These are phyloP conservation scores for Chlorella sp. DNA, from an alignment of 139 green algal species.

Conservation along the genomic window DNA sequence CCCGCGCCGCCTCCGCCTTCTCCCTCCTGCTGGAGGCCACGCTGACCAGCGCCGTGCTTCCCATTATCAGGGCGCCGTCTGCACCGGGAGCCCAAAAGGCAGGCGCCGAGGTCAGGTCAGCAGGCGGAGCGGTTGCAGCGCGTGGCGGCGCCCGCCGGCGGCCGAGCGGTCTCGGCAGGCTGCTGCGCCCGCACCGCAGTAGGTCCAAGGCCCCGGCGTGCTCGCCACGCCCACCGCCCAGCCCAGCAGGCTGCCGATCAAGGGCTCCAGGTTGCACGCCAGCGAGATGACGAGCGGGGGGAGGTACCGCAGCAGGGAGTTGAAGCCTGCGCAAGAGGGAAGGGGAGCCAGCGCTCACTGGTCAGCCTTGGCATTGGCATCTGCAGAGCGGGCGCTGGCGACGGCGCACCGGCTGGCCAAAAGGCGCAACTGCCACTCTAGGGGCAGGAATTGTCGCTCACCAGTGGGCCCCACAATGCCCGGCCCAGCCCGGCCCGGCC, in stretches of 20 bases:
- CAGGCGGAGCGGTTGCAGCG: no score
- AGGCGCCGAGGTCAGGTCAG: no score
- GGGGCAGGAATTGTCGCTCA: not conserved
- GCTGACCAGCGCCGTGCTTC: constrained; percentile 47
- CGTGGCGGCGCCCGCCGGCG: no score
- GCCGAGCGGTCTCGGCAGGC: no score
- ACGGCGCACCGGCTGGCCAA: not conserved
- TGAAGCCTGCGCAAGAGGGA: constrained; percentile 17
- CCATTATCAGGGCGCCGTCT: constrained; percentile 61
- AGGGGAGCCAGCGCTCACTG: not conserved
- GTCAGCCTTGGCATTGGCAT: not conserved
- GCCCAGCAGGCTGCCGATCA: constrained; percentile 77
- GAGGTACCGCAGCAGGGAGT: constrained; percentile 58
- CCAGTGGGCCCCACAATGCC: constrained; percentile 78
- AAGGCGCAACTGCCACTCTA: no score
- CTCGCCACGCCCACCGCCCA: constrained; percentile 54
- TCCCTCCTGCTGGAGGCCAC: constrained; percentile 24
- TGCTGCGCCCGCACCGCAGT: no score
- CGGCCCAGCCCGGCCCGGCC: no score
- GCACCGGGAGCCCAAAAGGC: no score
- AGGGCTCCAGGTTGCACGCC: constrained; percentile 77
- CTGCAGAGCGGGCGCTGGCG: not conserved
- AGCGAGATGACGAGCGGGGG: constrained; percentile 64
- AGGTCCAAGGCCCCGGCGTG: constrained; percentile 54
- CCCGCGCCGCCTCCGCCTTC: not conserved